Evolutionary conservation across 225 moss, liverwort and hornwort species (phyloP).

Genomic region (Climacium dendroides): DNA sequence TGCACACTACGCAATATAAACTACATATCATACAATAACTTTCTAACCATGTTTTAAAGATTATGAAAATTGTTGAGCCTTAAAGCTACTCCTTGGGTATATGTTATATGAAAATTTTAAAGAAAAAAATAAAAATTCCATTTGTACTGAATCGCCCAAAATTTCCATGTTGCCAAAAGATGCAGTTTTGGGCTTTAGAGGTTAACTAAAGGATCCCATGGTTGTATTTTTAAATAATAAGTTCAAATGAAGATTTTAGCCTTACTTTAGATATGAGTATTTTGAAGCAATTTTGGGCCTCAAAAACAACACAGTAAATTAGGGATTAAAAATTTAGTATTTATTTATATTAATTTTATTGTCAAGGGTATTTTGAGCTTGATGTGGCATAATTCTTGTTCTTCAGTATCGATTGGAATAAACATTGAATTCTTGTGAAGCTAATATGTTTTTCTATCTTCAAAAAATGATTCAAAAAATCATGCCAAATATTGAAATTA

Average conservation of each 20-base stretch:
- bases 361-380: background rate
- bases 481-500: background rate
- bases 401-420: rapidly evolving
- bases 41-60: too few relatives aligned
- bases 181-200: too few relatives aligned
- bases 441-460: background rate
- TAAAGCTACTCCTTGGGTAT: too few relatives aligned
- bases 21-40: too few relatives aligned
- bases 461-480: background rate
- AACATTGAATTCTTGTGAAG: background rate
- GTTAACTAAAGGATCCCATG: rapidly evolving
- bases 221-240: background rate
- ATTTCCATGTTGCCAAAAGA: too few relatives aligned
- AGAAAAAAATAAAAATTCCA: too few relatives aligned
- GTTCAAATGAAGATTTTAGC: background rate
- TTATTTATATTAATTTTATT: background rate
- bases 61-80: too few relatives aligned
- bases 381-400: background rate
- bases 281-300: background rate
- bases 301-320: background rate
- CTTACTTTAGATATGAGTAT: background rate
- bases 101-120: too few relatives aligned
- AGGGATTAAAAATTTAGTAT: background rate
- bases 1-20: too few relatives aligned
- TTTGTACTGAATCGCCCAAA: too few relatives aligned